Evolutionary conservation across 352 stramenopile species (phyloP).

Genomic region (Pythium scleroteichum): DNA sequence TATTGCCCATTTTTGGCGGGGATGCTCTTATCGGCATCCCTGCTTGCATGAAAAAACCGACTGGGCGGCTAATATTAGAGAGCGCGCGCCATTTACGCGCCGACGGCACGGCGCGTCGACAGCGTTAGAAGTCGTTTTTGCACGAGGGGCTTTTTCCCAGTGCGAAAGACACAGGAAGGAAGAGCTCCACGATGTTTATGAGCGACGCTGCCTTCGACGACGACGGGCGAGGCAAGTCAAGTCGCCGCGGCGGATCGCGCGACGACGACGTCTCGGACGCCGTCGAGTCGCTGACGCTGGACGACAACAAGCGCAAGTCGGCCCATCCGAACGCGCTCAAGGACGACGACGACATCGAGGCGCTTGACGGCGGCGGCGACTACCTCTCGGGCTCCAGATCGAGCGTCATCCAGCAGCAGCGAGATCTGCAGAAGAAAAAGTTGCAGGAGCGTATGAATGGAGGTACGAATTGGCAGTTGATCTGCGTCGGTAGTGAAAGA

Average conservation of each 20-base stretch:
- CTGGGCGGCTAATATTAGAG: neutral
- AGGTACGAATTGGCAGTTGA: too few relatives aligned
- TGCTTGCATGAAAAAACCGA: neutral
- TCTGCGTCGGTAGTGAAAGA: too few relatives aligned
- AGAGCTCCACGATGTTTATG: slow-evolving; percentile 72
- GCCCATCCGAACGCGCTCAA: slow-evolving; percentile 77
- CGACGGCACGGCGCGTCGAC: slow-evolving; percentile 2
- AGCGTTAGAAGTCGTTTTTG: slow-evolving; percentile 20
- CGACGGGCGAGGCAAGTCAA: slow-evolving; percentile 31
- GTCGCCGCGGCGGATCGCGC: slow-evolving; percentile 24
- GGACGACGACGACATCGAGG: slow-evolving; percentile 76
- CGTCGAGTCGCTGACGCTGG: slow-evolving; percentile 62
- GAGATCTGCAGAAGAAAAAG: slow-evolving; percentile 87
- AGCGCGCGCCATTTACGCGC: too few relatives aligned
- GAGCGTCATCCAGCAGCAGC: slow-evolving; percentile 83
- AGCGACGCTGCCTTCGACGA: slow-evolving; percentile 79
- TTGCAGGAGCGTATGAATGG: slow-evolving; percentile 80
- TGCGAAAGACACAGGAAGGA: neutral
- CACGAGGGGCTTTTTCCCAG: neutral
- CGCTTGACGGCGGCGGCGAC: slow-evolving; percentile 46
- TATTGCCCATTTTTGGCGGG: neutral
- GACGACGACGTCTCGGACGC: slow-evolving; percentile 54
- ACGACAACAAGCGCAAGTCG: slow-evolving; percentile 48
- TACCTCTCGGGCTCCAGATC: slow-evolving; percentile 68
- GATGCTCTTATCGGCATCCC: too few relatives aligned